These are phyloP conservation scores for Sphaerulina vaccinii DNA, from an alignment of 2,329 filamentous ascomycete species.

Conservation along the genomic window DNA sequence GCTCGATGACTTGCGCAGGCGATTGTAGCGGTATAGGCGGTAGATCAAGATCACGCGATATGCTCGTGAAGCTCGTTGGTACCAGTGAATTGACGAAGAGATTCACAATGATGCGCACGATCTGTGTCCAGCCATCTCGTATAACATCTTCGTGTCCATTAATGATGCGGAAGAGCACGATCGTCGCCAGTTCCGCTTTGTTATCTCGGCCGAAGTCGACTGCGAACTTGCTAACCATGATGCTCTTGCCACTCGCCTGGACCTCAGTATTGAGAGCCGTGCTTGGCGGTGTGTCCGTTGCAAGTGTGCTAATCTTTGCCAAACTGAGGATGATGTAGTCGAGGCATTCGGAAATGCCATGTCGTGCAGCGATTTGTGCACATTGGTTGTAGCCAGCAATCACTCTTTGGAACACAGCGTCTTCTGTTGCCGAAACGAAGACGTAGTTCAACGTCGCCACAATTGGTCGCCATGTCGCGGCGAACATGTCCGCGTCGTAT, in stretches of 20 bases:
- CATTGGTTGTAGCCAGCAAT: conserved; percentile 96
- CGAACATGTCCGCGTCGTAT: conserved; percentile 97
- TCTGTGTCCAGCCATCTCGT: conserved; percentile 74
- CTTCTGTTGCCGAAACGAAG: conserved; percentile 97
- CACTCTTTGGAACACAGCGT: conserved; percentile 89
- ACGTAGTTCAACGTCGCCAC: conserved; percentile 94
- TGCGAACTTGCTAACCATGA: conserved; percentile 98
- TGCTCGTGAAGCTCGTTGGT: conserved; percentile 70
- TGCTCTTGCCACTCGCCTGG: conserved; percentile 77
- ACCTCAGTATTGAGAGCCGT: conserved; percentile 93
- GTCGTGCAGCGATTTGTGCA: conserved; percentile 83
- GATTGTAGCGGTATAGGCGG: conserved; percentile 84
- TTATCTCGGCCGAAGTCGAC: conserved; percentile 94
- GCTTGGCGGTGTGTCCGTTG: conserved; percentile 71
- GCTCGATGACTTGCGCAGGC: conserved; percentile 89
- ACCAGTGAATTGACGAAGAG: conserved; percentile 94
- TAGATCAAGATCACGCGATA: conserved; percentile 66
- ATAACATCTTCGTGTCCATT: conserved; percentile 79
- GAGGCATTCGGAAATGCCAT: conserved; percentile 78
- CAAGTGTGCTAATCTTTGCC: conserved; percentile 84
- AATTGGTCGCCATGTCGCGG: conserved; percentile 91
- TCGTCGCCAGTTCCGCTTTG: conserved; percentile 86
- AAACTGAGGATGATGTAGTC: conserved; percentile 92
- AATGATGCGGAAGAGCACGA: conserved; percentile 92
- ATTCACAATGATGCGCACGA: conserved; percentile 90